Evolutionary conservation across 371 early-diverging fungal genomes (phyloP).

Genomic region (Apophysomyces variabilis): DNA sequence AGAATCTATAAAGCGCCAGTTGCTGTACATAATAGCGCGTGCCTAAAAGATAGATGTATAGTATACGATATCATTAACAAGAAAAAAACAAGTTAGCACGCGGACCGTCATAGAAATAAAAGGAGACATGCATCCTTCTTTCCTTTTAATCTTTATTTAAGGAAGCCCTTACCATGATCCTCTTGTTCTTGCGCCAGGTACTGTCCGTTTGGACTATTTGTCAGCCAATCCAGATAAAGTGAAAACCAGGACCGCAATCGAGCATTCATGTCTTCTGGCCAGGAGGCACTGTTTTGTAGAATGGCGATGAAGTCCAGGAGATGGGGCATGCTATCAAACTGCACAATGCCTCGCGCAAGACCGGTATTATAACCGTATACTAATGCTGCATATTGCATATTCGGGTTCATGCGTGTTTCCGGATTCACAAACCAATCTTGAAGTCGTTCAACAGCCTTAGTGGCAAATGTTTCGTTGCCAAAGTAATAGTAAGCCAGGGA

Average conservation of each 20-base stretch:
- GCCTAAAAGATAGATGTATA: constrained; percentile 3
- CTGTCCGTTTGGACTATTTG: constrained; percentile 44
- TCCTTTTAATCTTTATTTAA: too few species aligned
- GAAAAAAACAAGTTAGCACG: neutral
- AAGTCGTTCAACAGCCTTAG: constrained; percentile 40
- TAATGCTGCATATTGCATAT: constrained; percentile 52
- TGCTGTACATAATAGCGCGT: constrained; percentile 54
- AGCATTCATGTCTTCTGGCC: constrained; percentile 38
- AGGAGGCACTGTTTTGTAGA: constrained; percentile 32
- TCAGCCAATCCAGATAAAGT: constrained; percentile 53
- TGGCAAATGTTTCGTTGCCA: constrained; percentile 49
- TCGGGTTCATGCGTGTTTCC: constrained; percentile 59
- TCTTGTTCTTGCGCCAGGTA: constrained; percentile 43
- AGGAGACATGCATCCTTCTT: too few species aligned
- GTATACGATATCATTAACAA: neutral
- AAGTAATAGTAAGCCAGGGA: constrained; percentile 60
- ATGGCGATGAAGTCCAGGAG: constrained; percentile 26
- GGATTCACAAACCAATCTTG: constrained; percentile 58
- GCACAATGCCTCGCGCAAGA: constrained; percentile 49
- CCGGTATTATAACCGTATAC: constrained; percentile 49
- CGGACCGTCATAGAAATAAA: neutral
- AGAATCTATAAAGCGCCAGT: constrained; percentile 42
- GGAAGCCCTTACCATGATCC: constrained; percentile 48
- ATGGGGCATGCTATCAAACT: constrained; percentile 47
- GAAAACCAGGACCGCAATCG: constrained; percentile 48